Evolutionary conservation across 352 stramenopile species (phyloP), one percentile per base, ranked within the genome.

Genomic region (Aphanomyces invadans): DNA sequence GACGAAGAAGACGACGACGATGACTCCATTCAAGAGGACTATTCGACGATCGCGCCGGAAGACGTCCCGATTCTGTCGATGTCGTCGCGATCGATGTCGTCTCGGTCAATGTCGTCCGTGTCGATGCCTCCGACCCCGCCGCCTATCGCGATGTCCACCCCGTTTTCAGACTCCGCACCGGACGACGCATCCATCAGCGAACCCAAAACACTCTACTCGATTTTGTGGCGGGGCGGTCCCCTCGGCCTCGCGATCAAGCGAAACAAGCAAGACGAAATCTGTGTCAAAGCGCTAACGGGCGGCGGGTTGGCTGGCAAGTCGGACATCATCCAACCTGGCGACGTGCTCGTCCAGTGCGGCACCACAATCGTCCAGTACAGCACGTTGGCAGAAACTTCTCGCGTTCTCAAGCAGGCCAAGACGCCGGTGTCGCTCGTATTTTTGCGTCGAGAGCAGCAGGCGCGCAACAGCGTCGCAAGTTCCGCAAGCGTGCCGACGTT

Each of bases 211-310:
- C 62, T 71, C 25, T 95, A 92, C 72, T 80, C 81, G 11, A 78
- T 95, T 12, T 56, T 89, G n/a, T 95, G 86, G 86, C 71, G 74
- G 17, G 81, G 88, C 9, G 86, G 86, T 1, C 79, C 84, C 4
- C 75, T 95, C 1, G 86, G 86, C 7, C 87, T 95, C 60, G 83
- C 90, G 65, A 92, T 95, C 67, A 89, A 87, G 29, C 57, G 29
- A n/a, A 70, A 65, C 39, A n/a, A 44, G 26, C 21, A 57, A 11
- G 65, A 64, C 32, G 53, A 65, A 33, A 59, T 70, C 2, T 70
- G 32, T 38, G 49, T 62, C 23, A 70, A 55, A 45, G 53, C 54
- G 25, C 65, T 64, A 53, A 70, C 65, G 29, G 60, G 60, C 10
- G 60, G 60, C 33, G 60, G 60, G 42, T 26, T 67, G 17, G 60